Conservation (phyloP, 2,329 filamentous ascomycete species). For the Trichoderma asperellum region DNA sequence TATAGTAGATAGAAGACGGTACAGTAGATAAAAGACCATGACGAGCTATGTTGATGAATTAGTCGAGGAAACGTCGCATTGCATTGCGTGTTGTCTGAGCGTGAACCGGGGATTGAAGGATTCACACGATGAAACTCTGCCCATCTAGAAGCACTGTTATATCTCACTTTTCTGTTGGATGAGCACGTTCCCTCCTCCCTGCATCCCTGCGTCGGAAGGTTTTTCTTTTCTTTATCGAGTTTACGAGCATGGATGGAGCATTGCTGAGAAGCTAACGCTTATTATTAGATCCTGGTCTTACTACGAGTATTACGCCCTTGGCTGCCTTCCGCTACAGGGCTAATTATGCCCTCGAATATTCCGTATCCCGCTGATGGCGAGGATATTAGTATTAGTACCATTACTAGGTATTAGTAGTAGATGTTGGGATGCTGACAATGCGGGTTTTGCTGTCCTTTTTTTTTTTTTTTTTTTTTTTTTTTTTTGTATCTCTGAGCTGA, state of each 20-base stretch:
- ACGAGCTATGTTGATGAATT: slow-evolving; percentile 2
- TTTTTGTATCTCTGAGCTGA: neutral
- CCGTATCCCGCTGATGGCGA: neutral
- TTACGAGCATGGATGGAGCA: neutral
- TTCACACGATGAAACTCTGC: neutral
- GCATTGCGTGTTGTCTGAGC: neutral
- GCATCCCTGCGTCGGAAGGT: neutral
- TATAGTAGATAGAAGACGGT: neutral
- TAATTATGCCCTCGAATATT: neutral
- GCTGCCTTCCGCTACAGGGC: neutral
- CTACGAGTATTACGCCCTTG: neutral
- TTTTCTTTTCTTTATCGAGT: neutral
- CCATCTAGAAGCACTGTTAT: neutral
- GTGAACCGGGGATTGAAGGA: neutral
- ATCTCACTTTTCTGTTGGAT: neutral
- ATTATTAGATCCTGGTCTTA: neutral
- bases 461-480: too few relatives aligned
- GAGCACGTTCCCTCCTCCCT: neutral
- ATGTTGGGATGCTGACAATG: neutral
- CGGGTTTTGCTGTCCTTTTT: neutral
- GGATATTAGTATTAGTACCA: neutral
- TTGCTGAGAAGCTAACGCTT: neutral
- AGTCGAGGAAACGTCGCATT: neutral
- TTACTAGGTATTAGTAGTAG: neutral
- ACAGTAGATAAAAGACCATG: neutral